Base-by-base conservation (phyloP, 257 asterid genomes). In the Gentiana straminea region DNA sequence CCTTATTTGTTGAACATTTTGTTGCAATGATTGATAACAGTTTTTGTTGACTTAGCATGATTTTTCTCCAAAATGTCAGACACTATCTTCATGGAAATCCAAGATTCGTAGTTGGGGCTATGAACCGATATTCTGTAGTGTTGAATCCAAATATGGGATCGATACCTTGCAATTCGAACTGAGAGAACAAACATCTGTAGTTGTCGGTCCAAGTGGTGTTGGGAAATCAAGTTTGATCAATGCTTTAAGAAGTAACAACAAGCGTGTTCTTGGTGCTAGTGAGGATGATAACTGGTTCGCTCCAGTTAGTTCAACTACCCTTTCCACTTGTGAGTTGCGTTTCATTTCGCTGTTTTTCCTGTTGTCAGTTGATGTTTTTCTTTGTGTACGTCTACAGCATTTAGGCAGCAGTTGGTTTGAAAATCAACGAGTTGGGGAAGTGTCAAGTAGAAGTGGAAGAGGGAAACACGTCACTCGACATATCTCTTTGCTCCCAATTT, bases 131-230 rank as follows among this genome's bases (percentile, higher is more conserved):
- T 65, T 87, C 66, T 87, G 97, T 60, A 91, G 97, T 56, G 87
- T 83, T 57, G 90, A 85, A 32, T 69, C 89, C 10, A 77, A 75
- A 62, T 79, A 39, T 60, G 98, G 95, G 57, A 72, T 91, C 56
- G 96, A 87, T 66, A 70, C 86, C 4, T 81, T 91, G 72, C 83
- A 81, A 59, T 80, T 83, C 68, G 78, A 72, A 64, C 74, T 91
- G 70, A 81, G 93, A 68, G 94, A 82, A 73, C 84, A 78, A 71
- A 85, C 93, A 12, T 79, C 94, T 57, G 97, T 91, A 35, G 75
- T 88, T 65, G 91, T 83, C 41, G 97, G 98, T 65, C 98, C 97
- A 5, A 91, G 98, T 44, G 98, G 98, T 33, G 98, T 91, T 65
- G 98, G 98, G 50, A 91, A 87, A 77, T 91, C 98, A 43, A 91